Evolutionary conservation across 108 stramenopile species (phyloP).

Genomic region (Cyclotella atomus): DNA sequence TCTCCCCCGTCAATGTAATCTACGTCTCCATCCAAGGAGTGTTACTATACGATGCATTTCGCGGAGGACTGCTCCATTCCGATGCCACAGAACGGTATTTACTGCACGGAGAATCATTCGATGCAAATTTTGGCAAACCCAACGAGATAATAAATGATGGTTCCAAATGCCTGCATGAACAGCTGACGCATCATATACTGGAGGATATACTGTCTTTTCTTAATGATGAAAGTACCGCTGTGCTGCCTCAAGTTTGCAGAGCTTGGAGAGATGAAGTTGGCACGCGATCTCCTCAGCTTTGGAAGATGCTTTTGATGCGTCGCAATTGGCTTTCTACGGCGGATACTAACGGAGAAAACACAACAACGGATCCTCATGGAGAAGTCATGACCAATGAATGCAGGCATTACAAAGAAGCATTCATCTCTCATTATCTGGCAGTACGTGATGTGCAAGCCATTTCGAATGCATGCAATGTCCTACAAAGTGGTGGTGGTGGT

Average conservation of each 20-base stretch:
- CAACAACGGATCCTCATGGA: neutral
- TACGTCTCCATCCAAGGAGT: conserved; percentile 43
- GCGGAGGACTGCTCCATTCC: conserved; percentile 35
- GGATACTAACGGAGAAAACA: no score
- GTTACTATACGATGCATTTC: conserved; percentile 41
- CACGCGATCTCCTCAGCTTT: conserved; percentile 34
- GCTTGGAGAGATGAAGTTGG: conserved; percentile 41
- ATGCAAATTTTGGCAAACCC: neutral
- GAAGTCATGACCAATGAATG: neutral
- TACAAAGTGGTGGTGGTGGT: conserved; percentile 11
- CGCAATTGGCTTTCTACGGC: conserved; percentile 23
- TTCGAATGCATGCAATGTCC: conserved; percentile 16
- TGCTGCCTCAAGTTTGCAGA: conserved; percentile 37
- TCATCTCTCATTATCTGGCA: conserved; percentile 40
- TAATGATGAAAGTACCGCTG: conserved; percentile 22
- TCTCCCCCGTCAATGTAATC: conserved; percentile 24
- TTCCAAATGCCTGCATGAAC: conserved; percentile 31
- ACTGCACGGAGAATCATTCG: conserved; percentile 22
- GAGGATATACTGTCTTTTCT: conserved; percentile 40
- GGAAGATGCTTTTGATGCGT: conserved; percentile 37
- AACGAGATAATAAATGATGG: neutral
- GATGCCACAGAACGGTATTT: conserved; percentile 22
- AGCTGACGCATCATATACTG: conserved; percentile 38
- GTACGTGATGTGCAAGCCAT: conserved; percentile 37
- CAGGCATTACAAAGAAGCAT: conserved; percentile 3